These are phyloP conservation scores for Barbarea vulgaris DNA, from an alignment of 345 rosid species.

Conservation along the genomic window DNA sequence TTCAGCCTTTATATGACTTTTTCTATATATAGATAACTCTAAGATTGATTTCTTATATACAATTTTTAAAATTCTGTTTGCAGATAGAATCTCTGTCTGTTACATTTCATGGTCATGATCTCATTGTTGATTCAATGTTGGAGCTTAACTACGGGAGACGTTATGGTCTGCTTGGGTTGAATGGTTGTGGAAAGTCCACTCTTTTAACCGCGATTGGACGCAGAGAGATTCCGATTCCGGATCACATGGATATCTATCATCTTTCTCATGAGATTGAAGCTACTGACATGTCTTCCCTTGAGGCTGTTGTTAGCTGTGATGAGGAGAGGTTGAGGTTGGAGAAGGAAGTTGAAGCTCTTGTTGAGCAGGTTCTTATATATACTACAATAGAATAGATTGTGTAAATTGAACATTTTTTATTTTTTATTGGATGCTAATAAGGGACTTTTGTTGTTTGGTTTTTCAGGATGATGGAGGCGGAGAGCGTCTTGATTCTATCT, in stretches of 20 bases:
- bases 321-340: conserved; percentile 91
- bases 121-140: conserved; percentile 85
- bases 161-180: conserved; percentile 94
- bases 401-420: not conserved
- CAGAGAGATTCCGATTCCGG: conserved; percentile 94
- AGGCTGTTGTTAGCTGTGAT: conserved; percentile 90
- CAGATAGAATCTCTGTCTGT: conserved; percentile 97
- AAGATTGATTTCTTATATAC: not conserved
- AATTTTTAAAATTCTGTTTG: conserved; percentile 25
- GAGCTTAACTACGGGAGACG: conserved; percentile 99
- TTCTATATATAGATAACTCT: not conserved
- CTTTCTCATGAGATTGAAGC: conserved; percentile 91
- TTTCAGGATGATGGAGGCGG: conserved; percentile 95
- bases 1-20: not conserved
- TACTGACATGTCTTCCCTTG: conserved; percentile 89
- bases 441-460: not conserved
- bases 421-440: not conserved
- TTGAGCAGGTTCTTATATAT: conserved; percentile 58
- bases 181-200: conserved; percentile 98
- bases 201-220: conserved; percentile 84
- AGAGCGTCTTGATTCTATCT: conserved; percentile 82
- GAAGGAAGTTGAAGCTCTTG: conserved; percentile 83
- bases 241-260: conserved; percentile 94
- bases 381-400: not conserved
- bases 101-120: conserved; percentile 96